Evolutionary conservation across 805 yeast species (phyloP), one percentile per base, ranked within the genome.

Genomic region (Teunomyces aglyptinius): DNA sequence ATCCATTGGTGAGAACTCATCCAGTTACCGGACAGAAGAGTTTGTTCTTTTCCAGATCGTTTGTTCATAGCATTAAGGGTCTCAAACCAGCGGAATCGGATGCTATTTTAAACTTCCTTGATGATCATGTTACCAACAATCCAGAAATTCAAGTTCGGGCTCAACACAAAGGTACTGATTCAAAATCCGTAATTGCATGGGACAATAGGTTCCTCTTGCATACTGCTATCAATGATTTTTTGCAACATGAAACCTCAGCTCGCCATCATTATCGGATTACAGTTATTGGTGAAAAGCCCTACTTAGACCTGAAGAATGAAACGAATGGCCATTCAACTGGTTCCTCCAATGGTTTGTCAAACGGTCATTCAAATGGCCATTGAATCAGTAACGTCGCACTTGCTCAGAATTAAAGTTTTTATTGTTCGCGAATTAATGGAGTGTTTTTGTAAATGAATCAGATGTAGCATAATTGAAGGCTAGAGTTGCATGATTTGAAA

Each of bases 111-210:
- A 50, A 50, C 43, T 60, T 60, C 45, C 50, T 60, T 43, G 57
- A 55, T 15, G 49, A 54, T 34, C 65, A 60, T 44, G 47, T 56
- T 8, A 44, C 51, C 38, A 50, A 49, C 38, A 60, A 58, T 46
- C 62, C 61, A 3, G 65, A 60, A 41, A 38, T 58, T 38, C 65
- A 60, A 46, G 61, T 60, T 4, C 52, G 65, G 49, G 64, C 63
- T 12, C 22, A 49, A 20, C 63, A 59, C 49, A 51, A 46, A 38
- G 65, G 63, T 8, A 58, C 61, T 4, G 58, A 55, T 34, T 50
- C 58, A 24, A 49, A 50, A 29, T 43, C 64, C 11, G 63, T 60
- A 10, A 54, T 59, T 45, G 63, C 54, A 12, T 60, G 65, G 65
- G 65, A 60, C 40, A 60, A 60, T 52, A 47, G 65, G 44, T 41